phyloP scores from a whole-genome alignment of 2,329 filamentous ascomycete genomes.

The Aspergillus pseudonomiae region DNA sequence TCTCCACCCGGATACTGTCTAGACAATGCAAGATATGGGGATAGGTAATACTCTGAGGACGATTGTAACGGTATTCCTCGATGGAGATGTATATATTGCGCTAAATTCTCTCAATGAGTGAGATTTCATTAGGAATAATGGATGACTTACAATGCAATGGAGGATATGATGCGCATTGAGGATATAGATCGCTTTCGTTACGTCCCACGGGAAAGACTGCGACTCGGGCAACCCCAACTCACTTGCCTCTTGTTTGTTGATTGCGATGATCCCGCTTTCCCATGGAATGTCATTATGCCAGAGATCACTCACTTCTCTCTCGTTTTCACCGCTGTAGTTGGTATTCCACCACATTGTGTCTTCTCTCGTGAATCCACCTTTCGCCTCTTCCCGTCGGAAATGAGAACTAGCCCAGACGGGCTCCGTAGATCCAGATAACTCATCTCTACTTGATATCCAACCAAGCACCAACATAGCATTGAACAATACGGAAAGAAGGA shows the following conservation, averaged over 20 bases:
- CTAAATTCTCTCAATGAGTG: background rate
- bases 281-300: background rate
- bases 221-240: background rate
- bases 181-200: background rate
- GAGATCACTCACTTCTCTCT: background rate
- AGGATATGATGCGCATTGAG: background rate
- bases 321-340: background rate
- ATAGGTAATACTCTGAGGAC: background rate
- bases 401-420: background rate
- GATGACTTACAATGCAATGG: background rate
- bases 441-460: background rate
- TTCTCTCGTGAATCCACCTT: background rate
- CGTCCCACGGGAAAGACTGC: background rate
- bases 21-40: background rate
- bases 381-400: background rate
- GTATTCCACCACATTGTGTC: background rate
- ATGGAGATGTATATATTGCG: background rate
- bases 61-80: background rate
- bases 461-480: background rate
- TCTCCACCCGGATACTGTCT: background rate
- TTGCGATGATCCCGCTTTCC: background rate
- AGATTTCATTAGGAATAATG: background rate
- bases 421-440: background rate
- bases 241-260: background rate
- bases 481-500: background rate